These are phyloP conservation scores for Hyaloperonospora brassicae DNA, from an alignment of 352 stramenopile species.

Conservation along the genomic window DNA sequence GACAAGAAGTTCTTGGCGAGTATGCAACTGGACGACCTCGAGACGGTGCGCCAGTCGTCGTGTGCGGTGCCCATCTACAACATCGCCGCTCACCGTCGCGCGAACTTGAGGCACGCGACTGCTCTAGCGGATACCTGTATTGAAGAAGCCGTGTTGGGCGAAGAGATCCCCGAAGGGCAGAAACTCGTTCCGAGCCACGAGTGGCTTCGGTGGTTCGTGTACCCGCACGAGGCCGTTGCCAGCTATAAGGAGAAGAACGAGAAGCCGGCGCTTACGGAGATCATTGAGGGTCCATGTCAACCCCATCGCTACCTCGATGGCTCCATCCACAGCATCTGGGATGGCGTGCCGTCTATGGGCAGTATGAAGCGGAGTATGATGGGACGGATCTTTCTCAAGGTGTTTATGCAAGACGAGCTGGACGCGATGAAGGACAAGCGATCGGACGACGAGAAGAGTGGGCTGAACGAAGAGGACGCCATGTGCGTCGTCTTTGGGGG, in stretches of 20 bases:
- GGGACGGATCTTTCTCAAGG: slow-evolving; percentile 20
- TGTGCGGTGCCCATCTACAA: slow-evolving; percentile 13
- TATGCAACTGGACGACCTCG: slow-evolving; percentile 26
- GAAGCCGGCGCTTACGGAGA: slow-evolving; percentile 20
- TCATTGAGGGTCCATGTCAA: slow-evolving; percentile 26
- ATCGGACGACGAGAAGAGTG: slow-evolving; percentile 18
- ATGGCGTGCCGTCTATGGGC: slow-evolving; percentile 19
- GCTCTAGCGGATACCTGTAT: slow-evolving; percentile 21
- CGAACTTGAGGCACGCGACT: slow-evolving; percentile 23
- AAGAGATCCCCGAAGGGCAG: slow-evolving; percentile 12
- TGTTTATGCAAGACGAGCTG: slow-evolving; percentile 22
- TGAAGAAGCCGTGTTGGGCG: slow-evolving; percentile 10
- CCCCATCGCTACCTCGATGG: slow-evolving; percentile 26
- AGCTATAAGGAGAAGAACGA: slow-evolving; percentile 16
- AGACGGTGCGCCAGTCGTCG: slow-evolving; percentile 17
- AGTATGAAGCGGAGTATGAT: slow-evolving; percentile 22
- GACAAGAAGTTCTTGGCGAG: slow-evolving; percentile 21
- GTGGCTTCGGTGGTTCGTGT: slow-evolving; percentile 33
- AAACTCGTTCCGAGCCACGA: slow-evolving; percentile 23
- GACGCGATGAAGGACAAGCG: slow-evolving; percentile 30
- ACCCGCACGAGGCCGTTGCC: slow-evolving; percentile 26
- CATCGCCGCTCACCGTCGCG: slow-evolving; percentile 20
- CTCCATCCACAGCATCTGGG: slow-evolving; percentile 14
- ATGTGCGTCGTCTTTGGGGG: slow-evolving; percentile 25
- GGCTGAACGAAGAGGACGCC: slow-evolving; percentile 24